Conservation (phyloP, 2,329 filamentous ascomycete genomes). For the Celoporthe dispersa region DNA sequence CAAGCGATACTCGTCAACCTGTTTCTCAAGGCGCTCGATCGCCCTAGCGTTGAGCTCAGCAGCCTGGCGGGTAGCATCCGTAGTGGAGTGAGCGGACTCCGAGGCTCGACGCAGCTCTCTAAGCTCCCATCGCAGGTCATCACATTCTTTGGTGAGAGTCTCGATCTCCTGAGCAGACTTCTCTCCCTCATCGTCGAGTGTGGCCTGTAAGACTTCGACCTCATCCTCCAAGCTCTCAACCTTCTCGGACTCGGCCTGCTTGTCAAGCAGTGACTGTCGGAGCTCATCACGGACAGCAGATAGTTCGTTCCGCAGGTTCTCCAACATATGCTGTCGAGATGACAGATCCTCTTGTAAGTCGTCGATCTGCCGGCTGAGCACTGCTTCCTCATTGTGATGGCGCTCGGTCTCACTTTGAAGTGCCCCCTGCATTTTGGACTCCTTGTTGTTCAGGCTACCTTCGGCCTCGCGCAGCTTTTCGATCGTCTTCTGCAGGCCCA, state of each 20-base stretch:
- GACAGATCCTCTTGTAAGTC: slow-evolving; percentile 74
- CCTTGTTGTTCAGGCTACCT: slow-evolving; percentile 69
- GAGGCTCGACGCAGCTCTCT: slow-evolving; percentile 37
- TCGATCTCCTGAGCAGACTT: slow-evolving; percentile 55
- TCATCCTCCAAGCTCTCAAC: slow-evolving; percentile 74
- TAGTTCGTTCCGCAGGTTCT: slow-evolving; percentile 68
- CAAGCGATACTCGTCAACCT: slow-evolving; percentile 66
- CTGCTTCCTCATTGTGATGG: slow-evolving; percentile 71
- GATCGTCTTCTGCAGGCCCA: slow-evolving; percentile 71
- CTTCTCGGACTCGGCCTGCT: slow-evolving; percentile 66
- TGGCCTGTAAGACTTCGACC: slow-evolving; percentile 72
- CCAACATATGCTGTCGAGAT: slow-evolving; percentile 66
- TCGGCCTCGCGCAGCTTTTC: slow-evolving; percentile 71
- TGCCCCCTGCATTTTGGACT: slow-evolving; percentile 68
- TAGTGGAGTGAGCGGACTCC: slow-evolving; percentile 38
- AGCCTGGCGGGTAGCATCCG: slow-evolving; percentile 39
- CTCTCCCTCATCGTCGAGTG: slow-evolving; percentile 67
- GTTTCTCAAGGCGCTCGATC: slow-evolving; percentile 58
- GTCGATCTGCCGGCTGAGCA: slow-evolving; percentile 73
- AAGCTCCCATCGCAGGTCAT: slow-evolving; percentile 50
- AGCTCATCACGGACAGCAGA: slow-evolving; percentile 70
- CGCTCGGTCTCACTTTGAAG: slow-evolving; percentile 73
- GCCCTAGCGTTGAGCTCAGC: slow-evolving; percentile 44
- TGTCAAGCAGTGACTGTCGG: slow-evolving; percentile 67
- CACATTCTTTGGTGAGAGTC: slow-evolving; percentile 50